Evolutionary conservation across 148 eudicot species (phyloP).

Genomic region (Rhododendron kiyosumense): DNA sequence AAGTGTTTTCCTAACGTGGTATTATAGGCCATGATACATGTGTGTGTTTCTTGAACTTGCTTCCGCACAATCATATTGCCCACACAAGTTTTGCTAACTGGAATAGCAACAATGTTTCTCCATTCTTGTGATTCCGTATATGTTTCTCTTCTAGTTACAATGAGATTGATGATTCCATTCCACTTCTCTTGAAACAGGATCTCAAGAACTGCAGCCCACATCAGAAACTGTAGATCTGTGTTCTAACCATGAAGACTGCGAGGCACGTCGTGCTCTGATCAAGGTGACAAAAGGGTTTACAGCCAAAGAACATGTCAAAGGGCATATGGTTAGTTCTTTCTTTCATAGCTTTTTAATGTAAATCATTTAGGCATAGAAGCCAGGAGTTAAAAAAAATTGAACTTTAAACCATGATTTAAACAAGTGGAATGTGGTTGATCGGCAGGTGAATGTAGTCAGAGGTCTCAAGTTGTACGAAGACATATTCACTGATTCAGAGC

Average conservation of each 20-base stretch:
- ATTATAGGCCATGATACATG: not conserved
- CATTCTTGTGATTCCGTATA: not conserved
- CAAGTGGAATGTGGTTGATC: not conserved
- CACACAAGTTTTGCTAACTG: not conserved
- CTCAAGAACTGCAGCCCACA: slow-evolving; percentile 58
- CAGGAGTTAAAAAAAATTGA: not conserved
- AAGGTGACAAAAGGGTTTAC: slow-evolving; percentile 90
- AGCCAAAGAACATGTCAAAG: slow-evolving; percentile 95
- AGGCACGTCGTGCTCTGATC: slow-evolving; percentile 64
- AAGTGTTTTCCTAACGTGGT: not conserved
- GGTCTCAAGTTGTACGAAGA: slow-evolving; percentile 90
- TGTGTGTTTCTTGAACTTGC: not conserved
- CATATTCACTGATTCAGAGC: slow-evolving; percentile 61
- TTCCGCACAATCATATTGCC: not conserved
- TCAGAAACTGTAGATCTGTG: slow-evolving; percentile 55
- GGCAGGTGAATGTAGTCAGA: slow-evolving; percentile 90
- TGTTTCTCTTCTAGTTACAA: not conserved
- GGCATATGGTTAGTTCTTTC: slow-evolving; percentile 80
- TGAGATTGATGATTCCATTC: not conserved
- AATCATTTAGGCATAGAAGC: not conserved
- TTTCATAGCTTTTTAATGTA: slow-evolving; percentile 12
- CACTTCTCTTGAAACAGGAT: slow-evolving; percentile 39
- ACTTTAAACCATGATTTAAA: not conserved
- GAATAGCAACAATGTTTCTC: not conserved
- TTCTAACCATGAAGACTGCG: slow-evolving; percentile 74